phyloP scores from a whole-genome alignment of 179 eudicot genomes.

The Beta macrorhiza region DNA sequence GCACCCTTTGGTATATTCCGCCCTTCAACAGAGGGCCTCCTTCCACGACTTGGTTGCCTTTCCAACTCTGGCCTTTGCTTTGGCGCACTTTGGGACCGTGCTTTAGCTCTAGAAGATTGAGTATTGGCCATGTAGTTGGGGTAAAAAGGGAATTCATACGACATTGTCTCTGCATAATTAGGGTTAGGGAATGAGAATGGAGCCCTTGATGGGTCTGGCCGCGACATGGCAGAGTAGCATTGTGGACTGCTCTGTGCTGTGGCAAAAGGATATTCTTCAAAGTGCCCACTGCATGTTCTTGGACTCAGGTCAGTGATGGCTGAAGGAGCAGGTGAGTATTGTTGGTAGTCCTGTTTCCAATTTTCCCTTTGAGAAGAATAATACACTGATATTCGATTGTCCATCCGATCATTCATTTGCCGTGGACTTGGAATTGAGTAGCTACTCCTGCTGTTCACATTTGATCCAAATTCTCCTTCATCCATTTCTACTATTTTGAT shows the following conservation, averaged over 20 bases:
- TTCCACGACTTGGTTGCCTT: slow-evolving; percentile 56
- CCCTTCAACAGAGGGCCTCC: slow-evolving; percentile 76
- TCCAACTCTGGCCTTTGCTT: slow-evolving; percentile 83
- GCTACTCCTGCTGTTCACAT: slow-evolving; percentile 42
- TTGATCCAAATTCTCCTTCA: slow-evolving; percentile 47
- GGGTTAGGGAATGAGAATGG: slow-evolving; percentile 39
- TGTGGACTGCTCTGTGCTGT: slow-evolving; percentile 80
- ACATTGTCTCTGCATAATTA: slow-evolving; percentile 51
- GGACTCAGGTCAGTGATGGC: slow-evolving; percentile 73
- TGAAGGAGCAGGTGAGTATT: slow-evolving; percentile 67
- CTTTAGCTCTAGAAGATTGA: slow-evolving; percentile 79
- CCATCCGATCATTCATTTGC: slow-evolving; percentile 38
- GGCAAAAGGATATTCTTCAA: slow-evolving; percentile 60
- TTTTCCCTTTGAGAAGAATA: slow-evolving; percentile 32
- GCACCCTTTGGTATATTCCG: slow-evolving; percentile 75
- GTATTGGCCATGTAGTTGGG: slow-evolving; percentile 97
- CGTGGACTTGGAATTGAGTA: slow-evolving; percentile 49
- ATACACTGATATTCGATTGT: slow-evolving; percentile 46
- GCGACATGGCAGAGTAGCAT: slow-evolving; percentile 49
- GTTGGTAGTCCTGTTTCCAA: slow-evolving; percentile 41
- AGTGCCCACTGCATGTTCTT: slow-evolving; percentile 61
- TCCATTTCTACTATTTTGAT: slow-evolving; percentile 96
- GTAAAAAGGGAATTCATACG: slow-evolving; percentile 49
- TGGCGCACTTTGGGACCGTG: slow-evolving; percentile 87
- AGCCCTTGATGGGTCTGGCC: slow-evolving; percentile 40